phyloP scores from a whole-genome alignment of 164 flowering plant species.

The Umbellularia californica region DNA sequence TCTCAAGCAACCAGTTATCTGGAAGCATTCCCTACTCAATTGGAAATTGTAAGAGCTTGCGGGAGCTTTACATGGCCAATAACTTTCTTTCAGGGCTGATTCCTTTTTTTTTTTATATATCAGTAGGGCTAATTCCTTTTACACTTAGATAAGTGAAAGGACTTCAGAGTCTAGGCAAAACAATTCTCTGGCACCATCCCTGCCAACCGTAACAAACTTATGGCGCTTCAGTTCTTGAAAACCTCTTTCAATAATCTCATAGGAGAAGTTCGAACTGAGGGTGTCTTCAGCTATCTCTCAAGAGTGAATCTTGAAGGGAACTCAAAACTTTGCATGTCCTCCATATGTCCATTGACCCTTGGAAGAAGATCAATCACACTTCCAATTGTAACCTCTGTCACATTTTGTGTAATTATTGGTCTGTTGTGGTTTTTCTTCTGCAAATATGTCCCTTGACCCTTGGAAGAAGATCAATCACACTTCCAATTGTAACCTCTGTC shows the following conservation, averaged over 20 bases:
- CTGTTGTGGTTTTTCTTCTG: not conserved
- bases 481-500: not conserved
- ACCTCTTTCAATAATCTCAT: conserved; percentile 42
- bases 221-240: conserved; percentile 27
- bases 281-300: conserved; percentile 26
- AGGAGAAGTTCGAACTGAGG: conserved; percentile 37
- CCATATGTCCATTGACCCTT: not conserved
- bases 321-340: conserved; percentile 27
- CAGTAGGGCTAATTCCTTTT: not conserved
- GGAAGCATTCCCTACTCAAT: conserved; percentile 3
- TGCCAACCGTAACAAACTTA: conserved; percentile 9
- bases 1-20: conserved; percentile 19
- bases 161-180: conserved; percentile 39
- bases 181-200: conserved; percentile 49
- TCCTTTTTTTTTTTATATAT: too few species aligned
- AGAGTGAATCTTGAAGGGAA: conserved; percentile 32
- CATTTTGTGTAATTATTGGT: not conserved
- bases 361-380: not conserved
- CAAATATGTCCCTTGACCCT: too few species aligned
- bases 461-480: too few species aligned
- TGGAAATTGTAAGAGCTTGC: not conserved
- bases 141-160: conserved; percentile 23
- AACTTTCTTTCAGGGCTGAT: not conserved
- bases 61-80: not conserved
- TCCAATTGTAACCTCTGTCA: not conserved